Evolutionary conservation across 2,329 filamentous ascomycete genomes (phyloP), one percentile per base, ranked within the genome.

Genomic region (Colletotrichum brevisporum): DNA sequence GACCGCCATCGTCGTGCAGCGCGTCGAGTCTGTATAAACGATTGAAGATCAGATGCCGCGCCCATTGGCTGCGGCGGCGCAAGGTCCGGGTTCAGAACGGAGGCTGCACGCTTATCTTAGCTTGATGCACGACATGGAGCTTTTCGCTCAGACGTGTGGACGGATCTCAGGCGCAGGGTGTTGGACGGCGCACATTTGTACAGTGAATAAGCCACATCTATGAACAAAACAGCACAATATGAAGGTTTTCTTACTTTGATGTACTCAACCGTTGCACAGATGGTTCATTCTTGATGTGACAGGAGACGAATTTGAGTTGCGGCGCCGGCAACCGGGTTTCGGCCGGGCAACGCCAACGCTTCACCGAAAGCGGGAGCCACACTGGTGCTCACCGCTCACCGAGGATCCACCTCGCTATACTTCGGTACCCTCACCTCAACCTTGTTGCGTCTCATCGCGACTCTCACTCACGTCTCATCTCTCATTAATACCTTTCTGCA

Each of bases 1-100:
- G 1, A 95, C 93, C 10, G 96, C 95, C 0, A 87, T 98, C 77
- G 94, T 98, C 56, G 94, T 99, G 63, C 95, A 98, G 82, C 90
- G 90, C 75, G 86, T 95, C 73, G 91, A 92, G 72, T 83, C 83
- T 57, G 85, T 87, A 63, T 89, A 77, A 77, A 10, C 5, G n/a
- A 43, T 6, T 6, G 13, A 16, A 48, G 50, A 51, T 61, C 13
- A 18, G 50, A 66, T 21, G 62, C 15, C 36, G 16, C n/a, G 36
- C 10, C 16, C 24, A 9, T 15, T 48, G 39, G 54, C 31, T 9
- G 51, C 16, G 55, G 55, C 50, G 45, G 45, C 13, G 8, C 41
- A 36, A 10, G 41, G 55, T 39, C 18, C 12, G 54, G 31, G 16
- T 45, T 26, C n/a, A 60, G 45, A 51, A 59, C 4, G 36, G 43